Evolutionary conservation across 164 flowering plant species (phyloP).

Genomic region (Umbellularia californica): DNA sequence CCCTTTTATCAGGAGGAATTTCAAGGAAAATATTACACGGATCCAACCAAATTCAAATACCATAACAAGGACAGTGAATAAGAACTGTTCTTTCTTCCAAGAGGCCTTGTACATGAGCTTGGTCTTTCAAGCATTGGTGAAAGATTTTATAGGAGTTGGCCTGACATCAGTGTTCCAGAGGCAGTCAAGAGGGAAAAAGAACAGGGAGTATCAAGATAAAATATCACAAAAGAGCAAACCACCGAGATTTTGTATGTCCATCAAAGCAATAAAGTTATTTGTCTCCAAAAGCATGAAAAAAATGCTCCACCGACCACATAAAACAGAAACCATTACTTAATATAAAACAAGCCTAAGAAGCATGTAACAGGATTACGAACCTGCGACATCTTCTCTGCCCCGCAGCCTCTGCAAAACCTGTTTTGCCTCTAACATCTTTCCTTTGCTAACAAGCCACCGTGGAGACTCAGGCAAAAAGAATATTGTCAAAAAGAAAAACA

Average conservation of each 20-base stretch:
- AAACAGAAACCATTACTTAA: neutral
- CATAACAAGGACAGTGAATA: too few relatives aligned
- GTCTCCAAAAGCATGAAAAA: neutral
- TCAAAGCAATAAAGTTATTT: neutral
- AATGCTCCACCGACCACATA: neutral
- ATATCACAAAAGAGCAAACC: neutral
- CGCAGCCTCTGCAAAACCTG: slow-evolving; percentile 71
- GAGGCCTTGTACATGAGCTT: too few relatives aligned
- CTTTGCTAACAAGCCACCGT: slow-evolving; percentile 96
- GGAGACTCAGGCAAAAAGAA: slow-evolving; percentile 96
- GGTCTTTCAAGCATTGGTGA: too few relatives aligned
- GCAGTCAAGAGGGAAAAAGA: neutral
- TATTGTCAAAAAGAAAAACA: slow-evolving; percentile 54
- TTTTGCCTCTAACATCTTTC: slow-evolving; percentile 82
- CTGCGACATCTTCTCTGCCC: slow-evolving; percentile 91
- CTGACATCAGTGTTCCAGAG: too few relatives aligned
- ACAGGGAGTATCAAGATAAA: neutral
- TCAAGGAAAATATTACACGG: neutral
- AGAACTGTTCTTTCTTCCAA: too few relatives aligned
- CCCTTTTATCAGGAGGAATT: neutral
- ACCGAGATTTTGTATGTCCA: neutral
- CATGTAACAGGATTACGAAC: slow-evolving; percentile 24
- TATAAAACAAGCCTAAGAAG: neutral
- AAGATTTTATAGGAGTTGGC: too few relatives aligned
- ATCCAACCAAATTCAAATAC: too few relatives aligned